phyloP scores from a whole-genome alignment of 768 basidiomycete genomes.

The Suillus brevipes region DNA sequence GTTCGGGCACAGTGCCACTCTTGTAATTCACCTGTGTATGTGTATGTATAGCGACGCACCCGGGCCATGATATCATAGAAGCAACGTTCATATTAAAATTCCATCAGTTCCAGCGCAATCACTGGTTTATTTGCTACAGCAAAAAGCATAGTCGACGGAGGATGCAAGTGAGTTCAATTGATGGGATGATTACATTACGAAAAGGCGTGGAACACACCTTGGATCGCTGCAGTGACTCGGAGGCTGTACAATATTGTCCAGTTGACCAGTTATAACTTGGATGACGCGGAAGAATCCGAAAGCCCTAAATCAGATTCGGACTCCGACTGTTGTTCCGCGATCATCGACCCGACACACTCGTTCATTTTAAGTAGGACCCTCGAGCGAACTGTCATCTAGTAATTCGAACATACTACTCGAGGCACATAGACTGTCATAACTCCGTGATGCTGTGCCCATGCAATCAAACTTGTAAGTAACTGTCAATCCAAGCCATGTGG shows the following conservation, averaged over 20 bases:
- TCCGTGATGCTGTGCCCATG: not conserved
- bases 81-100: too few species aligned
- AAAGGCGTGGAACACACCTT: not conserved
- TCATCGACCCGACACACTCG: not conserved
- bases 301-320: too few species aligned
- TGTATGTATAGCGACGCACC: not conserved
- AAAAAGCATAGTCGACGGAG: not conserved
- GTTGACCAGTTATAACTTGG: too few species aligned
- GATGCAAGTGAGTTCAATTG: too few species aligned
- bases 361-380: not conserved
- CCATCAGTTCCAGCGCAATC: not conserved
- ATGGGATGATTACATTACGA: not conserved
- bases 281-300: too few species aligned
- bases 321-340: not conserved
- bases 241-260: not conserved
- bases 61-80: not conserved
- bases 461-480: not conserved
- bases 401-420: not conserved
- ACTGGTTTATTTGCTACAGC: not conserved
- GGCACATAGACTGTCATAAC: not conserved
- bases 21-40: not conserved
- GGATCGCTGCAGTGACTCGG: not conserved
- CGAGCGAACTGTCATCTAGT: not conserved
- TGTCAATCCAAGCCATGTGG: not conserved
- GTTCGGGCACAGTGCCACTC: not conserved